Percentiles rank a stretch among this genome's conserved stretches.
phyloP scores from a whole-genome alignment of 305 asterid genomes.

The Rubia occidens region DNA sequence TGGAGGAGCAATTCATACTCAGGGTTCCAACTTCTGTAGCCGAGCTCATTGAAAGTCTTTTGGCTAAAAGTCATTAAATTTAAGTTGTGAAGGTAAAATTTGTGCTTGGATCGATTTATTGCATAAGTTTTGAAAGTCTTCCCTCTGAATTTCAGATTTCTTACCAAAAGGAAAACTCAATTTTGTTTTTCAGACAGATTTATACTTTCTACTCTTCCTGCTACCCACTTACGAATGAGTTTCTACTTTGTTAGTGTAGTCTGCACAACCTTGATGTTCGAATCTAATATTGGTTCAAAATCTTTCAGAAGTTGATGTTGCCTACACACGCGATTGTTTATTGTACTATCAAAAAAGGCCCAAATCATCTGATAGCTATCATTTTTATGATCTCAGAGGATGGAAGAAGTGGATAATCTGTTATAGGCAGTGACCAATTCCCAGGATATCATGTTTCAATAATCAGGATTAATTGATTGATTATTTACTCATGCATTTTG shows the following conservation, averaged over 20 bases:
- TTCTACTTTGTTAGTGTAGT: neutral
- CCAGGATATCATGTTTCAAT: no score
- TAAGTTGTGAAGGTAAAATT: constrained; percentile 55
- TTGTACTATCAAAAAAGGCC: neutral
- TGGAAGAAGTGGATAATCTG: no score
- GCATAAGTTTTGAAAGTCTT: neutral
- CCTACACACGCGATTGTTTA: neutral
- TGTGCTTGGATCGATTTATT: neutral
- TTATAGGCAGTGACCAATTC: no score
- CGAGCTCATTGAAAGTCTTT: constrained; percentile 68
- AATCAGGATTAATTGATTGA: no score
- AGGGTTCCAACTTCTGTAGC: constrained; percentile 85
- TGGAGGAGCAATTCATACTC: constrained; percentile 89
- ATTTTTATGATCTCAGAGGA: no score
- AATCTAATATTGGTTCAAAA: neutral
- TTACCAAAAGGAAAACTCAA: neutral
- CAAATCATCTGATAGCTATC: neutral
- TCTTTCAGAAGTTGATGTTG: neutral
- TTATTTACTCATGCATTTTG: no score
- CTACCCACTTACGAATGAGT: neutral
- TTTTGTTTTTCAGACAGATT: neutral
- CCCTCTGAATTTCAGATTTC: neutral
- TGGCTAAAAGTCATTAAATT: constrained; percentile 58
- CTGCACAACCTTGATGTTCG: neutral
- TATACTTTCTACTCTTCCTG: neutral